Percentiles rank a stretch among this genome's conserved stretches.
These are phyloP conservation scores for Paramecium bursaria DNA, from an alignment of 73 alveolate genomes.

Conservation along the genomic window DNA sequence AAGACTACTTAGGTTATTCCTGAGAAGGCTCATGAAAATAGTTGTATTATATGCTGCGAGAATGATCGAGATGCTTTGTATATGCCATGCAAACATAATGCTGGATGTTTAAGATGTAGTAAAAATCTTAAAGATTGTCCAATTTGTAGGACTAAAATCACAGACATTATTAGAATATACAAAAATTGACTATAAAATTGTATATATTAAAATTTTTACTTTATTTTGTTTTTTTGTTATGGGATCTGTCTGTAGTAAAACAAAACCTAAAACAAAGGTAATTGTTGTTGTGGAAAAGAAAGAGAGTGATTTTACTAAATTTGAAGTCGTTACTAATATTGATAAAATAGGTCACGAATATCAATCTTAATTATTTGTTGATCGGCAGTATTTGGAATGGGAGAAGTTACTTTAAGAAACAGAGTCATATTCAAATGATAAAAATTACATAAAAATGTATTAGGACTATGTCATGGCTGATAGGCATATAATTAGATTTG, in stretches of 20 bases:
- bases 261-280: neutral
- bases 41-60: slow-evolving; percentile 80
- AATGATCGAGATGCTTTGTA: slow-evolving; percentile 81
- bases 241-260: slow-evolving; percentile 33
- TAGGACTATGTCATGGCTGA: too few species aligned
- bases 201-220: neutral
- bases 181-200: slow-evolving; percentile 63
- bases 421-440: too few species aligned
- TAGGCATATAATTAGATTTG: too few species aligned
- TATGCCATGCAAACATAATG: slow-evolving; percentile 87
- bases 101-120: slow-evolving; percentile 82
- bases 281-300: too few species aligned
- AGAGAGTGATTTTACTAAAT: too few species aligned
- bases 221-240: neutral
- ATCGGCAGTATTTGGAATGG: too few species aligned
- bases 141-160: slow-evolving; percentile 81
- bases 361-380: too few species aligned
- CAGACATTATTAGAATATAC: slow-evolving; percentile 80
- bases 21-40: slow-evolving; percentile 39
- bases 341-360: too few species aligned
- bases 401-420: too few species aligned
- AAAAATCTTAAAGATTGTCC: slow-evolving; percentile 81
- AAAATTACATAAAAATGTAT: too few species aligned
- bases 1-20: slow-evolving; percentile 23
- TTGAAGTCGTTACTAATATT: too few species aligned